Conservation (phyloP, 1,139 yeast genomes). For the Scheffersomyces cryptocercus region DNA sequence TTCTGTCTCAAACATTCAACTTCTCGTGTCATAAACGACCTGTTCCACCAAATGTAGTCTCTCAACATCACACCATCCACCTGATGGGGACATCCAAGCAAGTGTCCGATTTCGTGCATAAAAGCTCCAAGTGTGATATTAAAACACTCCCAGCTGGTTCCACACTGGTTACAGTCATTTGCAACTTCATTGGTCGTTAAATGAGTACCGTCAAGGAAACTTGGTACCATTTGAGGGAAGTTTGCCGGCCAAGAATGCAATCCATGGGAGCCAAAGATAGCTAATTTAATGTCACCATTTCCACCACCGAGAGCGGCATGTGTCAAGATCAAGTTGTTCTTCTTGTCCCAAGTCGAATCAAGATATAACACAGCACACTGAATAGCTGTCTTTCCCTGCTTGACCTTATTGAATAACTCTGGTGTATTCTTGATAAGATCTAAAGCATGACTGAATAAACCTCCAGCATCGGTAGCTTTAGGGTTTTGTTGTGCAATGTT, state of each 20-base stretch:
- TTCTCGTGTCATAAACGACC: slow-evolving; percentile 81
- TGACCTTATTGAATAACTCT: slow-evolving; percentile 21
- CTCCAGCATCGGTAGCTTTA: slow-evolving; percentile 71
- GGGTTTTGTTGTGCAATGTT: slow-evolving; percentile 86
- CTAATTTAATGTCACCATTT: slow-evolving; percentile 64
- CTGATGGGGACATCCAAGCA: slow-evolving; percentile 90
- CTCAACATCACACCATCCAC: slow-evolving; percentile 87
- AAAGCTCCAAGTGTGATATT: slow-evolving; percentile 90
- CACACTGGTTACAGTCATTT: slow-evolving; percentile 82
- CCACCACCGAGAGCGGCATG: slow-evolving; percentile 98
- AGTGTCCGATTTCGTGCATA: slow-evolving; percentile 93
- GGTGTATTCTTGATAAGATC: slow-evolving; percentile 58
- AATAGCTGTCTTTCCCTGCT: slow-evolving; percentile 41
- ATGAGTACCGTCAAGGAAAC: slow-evolving; percentile 70
- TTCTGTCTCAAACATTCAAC: slow-evolving; percentile 49
- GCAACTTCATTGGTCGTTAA: slow-evolving; percentile 73
- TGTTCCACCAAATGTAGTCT: slow-evolving; percentile 77
- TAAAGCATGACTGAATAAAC: slow-evolving; percentile 73
- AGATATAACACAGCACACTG: slow-evolving; percentile 84
- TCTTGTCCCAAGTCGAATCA: slow-evolving; percentile 81
- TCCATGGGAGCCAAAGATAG: slow-evolving; percentile 94
- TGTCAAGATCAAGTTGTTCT: slow-evolving; percentile 61
- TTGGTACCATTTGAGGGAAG: slow-evolving; percentile 66
- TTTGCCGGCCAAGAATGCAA: slow-evolving; percentile 85
- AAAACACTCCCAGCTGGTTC: slow-evolving; percentile 87